phyloP scores from a whole-genome alignment of 2,329 filamentous ascomycete genomes.

The Tolypocladium pustulatum region DNA sequence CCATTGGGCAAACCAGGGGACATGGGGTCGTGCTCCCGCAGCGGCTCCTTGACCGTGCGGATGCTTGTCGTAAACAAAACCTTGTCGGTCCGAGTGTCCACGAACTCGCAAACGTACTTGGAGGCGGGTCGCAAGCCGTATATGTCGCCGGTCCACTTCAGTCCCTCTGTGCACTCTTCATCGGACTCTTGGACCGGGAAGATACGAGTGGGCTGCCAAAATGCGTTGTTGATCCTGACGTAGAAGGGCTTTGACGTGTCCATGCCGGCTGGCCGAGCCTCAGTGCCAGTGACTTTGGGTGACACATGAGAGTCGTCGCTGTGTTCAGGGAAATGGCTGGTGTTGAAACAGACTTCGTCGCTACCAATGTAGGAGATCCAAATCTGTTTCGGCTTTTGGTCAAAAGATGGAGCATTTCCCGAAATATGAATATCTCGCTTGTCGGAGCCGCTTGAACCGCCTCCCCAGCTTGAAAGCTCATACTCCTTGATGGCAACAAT shows the following conservation, averaged over 20 bases:
- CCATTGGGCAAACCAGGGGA: conserved; percentile 24
- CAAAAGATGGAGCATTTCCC: conserved; percentile 59
- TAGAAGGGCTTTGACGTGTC: conserved; percentile 67
- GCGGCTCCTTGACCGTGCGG: conserved; percentile 45
- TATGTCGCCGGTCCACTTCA: conserved; percentile 61
- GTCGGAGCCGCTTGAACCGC: conserved; percentile 55
- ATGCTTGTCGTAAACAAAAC: conserved; percentile 64
- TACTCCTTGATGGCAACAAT: conserved; percentile 91
- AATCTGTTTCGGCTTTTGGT: conserved; percentile 59
- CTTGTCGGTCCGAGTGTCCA: conserved; percentile 54
- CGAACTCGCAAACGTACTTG: conserved; percentile 70
- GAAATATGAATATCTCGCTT: conserved; percentile 69
- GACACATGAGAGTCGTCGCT: conserved; percentile 20
- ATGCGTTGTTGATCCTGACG: conserved; percentile 66
- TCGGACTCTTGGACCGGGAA: conserved; percentile 30
- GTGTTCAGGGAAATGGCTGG: conserved; percentile 49
- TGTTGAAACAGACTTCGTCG: conserved; percentile 68
- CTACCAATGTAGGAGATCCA: conserved; percentile 74
- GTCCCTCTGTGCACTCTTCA: conserved; percentile 26
- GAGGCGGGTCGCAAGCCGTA: conserved; percentile 59
- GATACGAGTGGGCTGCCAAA: conserved; percentile 71
- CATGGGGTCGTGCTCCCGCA: conserved; percentile 19
- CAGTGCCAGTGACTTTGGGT: conserved; percentile 16
- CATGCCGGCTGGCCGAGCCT: conserved; percentile 36
- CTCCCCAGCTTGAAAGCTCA: conserved; percentile 67